phyloP scores from a whole-genome alignment of 768 basidiomycete species.

The Pleurotus ostreatus region DNA sequence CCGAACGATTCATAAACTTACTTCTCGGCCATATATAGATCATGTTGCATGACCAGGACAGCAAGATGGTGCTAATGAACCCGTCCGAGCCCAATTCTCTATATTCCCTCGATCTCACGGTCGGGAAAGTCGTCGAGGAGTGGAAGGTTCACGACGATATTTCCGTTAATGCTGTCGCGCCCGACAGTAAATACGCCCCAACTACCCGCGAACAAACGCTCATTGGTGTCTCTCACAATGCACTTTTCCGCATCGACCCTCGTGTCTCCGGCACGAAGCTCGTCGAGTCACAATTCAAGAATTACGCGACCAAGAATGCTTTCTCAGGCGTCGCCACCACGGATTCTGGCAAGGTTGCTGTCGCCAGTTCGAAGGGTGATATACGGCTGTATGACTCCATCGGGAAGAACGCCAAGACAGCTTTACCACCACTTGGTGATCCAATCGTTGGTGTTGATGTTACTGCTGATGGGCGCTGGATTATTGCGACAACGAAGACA shows the following conservation, averaged over 20 bases:
- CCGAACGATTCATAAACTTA: neutral
- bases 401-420: slow-evolving; percentile 99
- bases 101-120: slow-evolving; percentile 89
- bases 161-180: slow-evolving; percentile 83
- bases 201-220: slow-evolving; percentile 91
- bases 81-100: slow-evolving; percentile 76
- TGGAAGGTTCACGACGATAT: slow-evolving; percentile 96
- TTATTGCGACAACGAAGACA: slow-evolving; percentile 93
- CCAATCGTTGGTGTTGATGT: slow-evolving; percentile 94
- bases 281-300: slow-evolving; percentile 93
- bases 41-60: slow-evolving; percentile 96
- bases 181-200: slow-evolving; percentile 92
- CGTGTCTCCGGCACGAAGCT: slow-evolving; percentile 89
- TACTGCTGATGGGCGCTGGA: slow-evolving; percentile 89
- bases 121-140: slow-evolving; percentile 95
- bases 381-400: slow-evolving; percentile 92
- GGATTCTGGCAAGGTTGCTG: slow-evolving; percentile 78
- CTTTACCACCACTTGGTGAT: slow-evolving; percentile 90
- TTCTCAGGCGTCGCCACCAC: slow-evolving; percentile 94
- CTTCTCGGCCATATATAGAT: slow-evolving; percentile 44
- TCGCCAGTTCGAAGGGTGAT: slow-evolving; percentile 96
- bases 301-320: slow-evolving; percentile 91
- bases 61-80: slow-evolving; percentile 92
- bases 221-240: slow-evolving; percentile 90
- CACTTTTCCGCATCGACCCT: slow-evolving; percentile 96